Evolutionary conservation across 129 eudicot species (phyloP).

Genomic region (Escallonia herrerae): DNA sequence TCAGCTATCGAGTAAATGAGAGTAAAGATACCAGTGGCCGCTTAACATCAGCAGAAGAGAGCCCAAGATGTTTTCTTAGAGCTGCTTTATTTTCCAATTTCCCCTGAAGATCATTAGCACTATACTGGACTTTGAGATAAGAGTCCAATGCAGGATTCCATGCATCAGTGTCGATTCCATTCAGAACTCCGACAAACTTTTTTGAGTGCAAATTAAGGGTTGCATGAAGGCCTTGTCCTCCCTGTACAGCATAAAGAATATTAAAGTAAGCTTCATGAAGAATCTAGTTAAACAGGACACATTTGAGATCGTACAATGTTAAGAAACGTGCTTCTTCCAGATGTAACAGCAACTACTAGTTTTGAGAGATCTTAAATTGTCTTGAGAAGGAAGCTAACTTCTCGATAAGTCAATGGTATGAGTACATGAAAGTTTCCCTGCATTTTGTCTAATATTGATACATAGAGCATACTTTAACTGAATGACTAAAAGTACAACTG

Average conservation of each 20-base stretch:
- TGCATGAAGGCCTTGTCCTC: constrained; percentile 83
- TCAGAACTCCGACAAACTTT: constrained; percentile 89
- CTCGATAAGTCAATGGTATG: no score
- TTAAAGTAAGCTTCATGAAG: background rate
- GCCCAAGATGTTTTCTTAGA: constrained; percentile 62
- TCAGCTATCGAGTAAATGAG: background rate
- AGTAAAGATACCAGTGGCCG: constrained; percentile 59
- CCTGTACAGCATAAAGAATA: constrained; percentile 35
- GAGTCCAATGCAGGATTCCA: constrained; percentile 97
- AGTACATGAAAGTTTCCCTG: no score
- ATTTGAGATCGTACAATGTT: background rate
- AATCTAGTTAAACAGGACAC: background rate
- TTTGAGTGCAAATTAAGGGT: constrained; percentile 78
- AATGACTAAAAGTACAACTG: no score
- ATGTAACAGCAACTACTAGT: no score
- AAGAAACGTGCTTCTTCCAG: background rate
- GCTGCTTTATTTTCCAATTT: constrained; percentile 73
- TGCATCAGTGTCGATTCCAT: constrained; percentile 90
- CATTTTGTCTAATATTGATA: no score
- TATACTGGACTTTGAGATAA: constrained; percentile 70
- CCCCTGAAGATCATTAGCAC: constrained; percentile 61
- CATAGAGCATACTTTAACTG: no score
- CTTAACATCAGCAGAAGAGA: constrained; percentile 49
- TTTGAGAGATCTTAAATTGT: no score
- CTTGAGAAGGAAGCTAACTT: no score